Evolutionary conservation across 345 rosid genomes (phyloP).

Genomic region (Firmiana major): DNA sequence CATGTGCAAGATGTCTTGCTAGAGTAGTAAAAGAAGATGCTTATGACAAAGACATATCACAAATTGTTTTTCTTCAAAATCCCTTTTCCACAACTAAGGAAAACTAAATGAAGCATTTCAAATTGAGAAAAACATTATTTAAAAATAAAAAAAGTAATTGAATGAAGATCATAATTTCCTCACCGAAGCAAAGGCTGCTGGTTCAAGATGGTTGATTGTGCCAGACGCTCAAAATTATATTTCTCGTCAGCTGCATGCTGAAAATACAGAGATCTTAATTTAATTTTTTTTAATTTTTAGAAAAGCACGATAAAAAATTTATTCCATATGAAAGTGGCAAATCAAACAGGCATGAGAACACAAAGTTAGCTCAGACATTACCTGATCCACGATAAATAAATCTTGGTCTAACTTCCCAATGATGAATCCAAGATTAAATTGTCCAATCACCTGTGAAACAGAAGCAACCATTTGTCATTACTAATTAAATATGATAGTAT

Average conservation of each 20-base stretch:
- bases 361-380: slow-evolving; percentile 22
- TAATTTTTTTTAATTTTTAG: neutral
- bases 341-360: slow-evolving; percentile 8
- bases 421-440: slow-evolving; percentile 96
- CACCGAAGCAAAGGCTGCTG: slow-evolving; percentile 95
- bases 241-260: slow-evolving; percentile 99
- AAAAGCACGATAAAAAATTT: neutral
- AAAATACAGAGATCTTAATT: slow-evolving; percentile 25
- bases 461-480: slow-evolving; percentile 6
- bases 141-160: slow-evolving; percentile 8
- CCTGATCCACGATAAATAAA: slow-evolving; percentile 98
- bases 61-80: no score
- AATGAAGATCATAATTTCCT: slow-evolving; percentile 33
- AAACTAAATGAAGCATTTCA: no score
- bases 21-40: no score
- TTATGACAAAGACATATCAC: no score
- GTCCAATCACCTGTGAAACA: slow-evolving; percentile 74
- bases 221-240: slow-evolving; percentile 82
- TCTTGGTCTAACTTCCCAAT: slow-evolving; percentile 85
- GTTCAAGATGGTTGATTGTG: slow-evolving; percentile 80
- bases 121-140: neutral
- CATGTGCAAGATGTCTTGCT: no score
- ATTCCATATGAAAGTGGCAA: slow-evolving; percentile 16
- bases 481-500: slow-evolving; percentile 4
- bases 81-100: no score